These are phyloP conservation scores for Pseudopyricularia javanii DNA, from an alignment of 2,329 filamentous ascomycete genomes.

Conservation along the genomic window DNA sequence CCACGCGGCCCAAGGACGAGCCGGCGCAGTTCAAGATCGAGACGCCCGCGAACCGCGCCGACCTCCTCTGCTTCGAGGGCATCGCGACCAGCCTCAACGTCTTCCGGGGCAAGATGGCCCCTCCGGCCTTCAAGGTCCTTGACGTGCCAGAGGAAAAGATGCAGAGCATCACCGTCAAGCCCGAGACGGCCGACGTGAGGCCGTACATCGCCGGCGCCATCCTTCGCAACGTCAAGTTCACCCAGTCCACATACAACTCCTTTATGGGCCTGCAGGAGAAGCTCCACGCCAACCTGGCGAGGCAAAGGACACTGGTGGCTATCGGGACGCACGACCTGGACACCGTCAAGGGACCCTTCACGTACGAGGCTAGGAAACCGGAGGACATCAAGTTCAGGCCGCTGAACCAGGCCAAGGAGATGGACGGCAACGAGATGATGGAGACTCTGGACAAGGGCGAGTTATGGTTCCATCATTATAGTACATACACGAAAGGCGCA, in stretches of 20 bases:
- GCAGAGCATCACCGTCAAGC: slow-evolving; percentile 68
- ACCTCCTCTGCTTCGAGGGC: slow-evolving; percentile 96
- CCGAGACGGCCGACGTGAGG: slow-evolving; percentile 65
- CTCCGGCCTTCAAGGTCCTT: slow-evolving; percentile 70
- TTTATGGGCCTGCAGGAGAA: slow-evolving; percentile 98
- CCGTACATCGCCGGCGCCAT: slow-evolving; percentile 85
- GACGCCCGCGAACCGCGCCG: slow-evolving; percentile 77
- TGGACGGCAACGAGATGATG: slow-evolving; percentile 86
- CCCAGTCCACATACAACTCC: slow-evolving; percentile 81
- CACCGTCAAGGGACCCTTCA: slow-evolving; percentile 87
- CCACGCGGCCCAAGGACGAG: slow-evolving; percentile 66
- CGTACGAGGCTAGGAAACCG: slow-evolving; percentile 86
- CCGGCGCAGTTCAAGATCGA: slow-evolving; percentile 94
- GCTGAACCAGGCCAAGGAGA: slow-evolving; percentile 80
- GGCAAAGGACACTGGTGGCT: slow-evolving; percentile 85
- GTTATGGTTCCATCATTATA: slow-evolving; percentile 45
- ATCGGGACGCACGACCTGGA: slow-evolving; percentile 97
- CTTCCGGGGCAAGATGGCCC: slow-evolving; percentile 64
- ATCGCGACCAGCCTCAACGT: slow-evolving; percentile 93
- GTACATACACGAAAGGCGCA: not conserved
- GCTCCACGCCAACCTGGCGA: slow-evolving; percentile 88
- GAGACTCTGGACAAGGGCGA: slow-evolving; percentile 14
- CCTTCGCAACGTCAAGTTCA: slow-evolving; percentile 83
- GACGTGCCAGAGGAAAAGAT: slow-evolving; percentile 61
- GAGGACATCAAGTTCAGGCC: slow-evolving; percentile 84